These are phyloP conservation scores for Solanum tacnaense DNA, from an alignment of 257 asterid species.

Conservation along the genomic window DNA sequence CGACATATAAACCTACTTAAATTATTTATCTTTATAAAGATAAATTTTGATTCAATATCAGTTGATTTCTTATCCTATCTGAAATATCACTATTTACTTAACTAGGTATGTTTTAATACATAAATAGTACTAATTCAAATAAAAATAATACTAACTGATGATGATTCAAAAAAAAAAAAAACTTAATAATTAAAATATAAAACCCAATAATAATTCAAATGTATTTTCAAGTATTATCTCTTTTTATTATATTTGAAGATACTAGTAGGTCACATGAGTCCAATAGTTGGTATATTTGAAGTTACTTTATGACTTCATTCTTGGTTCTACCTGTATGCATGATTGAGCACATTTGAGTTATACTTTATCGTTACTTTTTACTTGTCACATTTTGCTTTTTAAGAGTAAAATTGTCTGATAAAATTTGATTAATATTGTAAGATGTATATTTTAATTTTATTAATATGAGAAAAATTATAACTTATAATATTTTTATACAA, in stretches of 20 bases:
- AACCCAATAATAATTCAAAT: neutral
- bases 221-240: neutral
- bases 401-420: neutral
- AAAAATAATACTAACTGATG: neutral
- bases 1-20: neutral
- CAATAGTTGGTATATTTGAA: neutral
- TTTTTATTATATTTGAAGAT: neutral
- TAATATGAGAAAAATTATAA: neutral
- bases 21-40: neutral
- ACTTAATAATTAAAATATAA: neutral
- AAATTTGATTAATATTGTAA: rapidly evolving
- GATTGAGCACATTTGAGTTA: neutral
- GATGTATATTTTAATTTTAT: neutral
- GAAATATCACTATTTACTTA: neutral
- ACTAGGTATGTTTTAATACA: neutral
- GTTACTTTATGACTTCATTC: neutral
- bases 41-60: too few relatives aligned
- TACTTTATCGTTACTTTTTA: neutral
- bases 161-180: neutral
- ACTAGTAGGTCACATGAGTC: neutral
- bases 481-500: neutral
- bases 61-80: neutral
- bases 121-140: neutral
- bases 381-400: rapidly evolving
- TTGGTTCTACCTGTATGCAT: neutral